Evolutionary conservation across 1,284 basidiomycete species (phyloP).

Genomic region (Cystobasidium slooffiae): DNA sequence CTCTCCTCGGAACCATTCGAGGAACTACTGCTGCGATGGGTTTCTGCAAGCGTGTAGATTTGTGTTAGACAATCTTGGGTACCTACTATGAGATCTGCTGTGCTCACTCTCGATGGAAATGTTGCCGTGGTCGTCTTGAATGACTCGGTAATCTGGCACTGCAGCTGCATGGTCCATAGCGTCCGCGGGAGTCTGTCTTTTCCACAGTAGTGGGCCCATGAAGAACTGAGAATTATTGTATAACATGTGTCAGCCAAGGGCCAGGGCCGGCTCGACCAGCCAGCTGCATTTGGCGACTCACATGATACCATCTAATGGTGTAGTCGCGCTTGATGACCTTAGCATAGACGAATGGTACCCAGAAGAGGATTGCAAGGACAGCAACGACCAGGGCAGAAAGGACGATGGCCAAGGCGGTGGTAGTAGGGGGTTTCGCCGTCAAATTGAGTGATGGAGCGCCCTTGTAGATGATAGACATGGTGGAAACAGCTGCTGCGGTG

Average conservation of each 20-base stretch:
- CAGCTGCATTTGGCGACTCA: neutral
- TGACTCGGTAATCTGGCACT: slow-evolving; percentile 59
- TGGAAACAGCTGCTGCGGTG: slow-evolving; percentile 50
- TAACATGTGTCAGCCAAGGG: neutral
- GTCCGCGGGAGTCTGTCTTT: slow-evolving; percentile 57
- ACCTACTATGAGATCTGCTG: neutral
- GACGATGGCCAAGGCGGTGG: slow-evolving; percentile 59
- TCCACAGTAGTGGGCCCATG: slow-evolving; percentile 61
- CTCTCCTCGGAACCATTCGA: slow-evolving; percentile 28
- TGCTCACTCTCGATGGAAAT: neutral
- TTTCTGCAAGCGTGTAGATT: neutral
- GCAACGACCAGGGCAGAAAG: slow-evolving; percentile 58
- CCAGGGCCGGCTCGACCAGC: neutral
- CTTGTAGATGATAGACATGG: slow-evolving; percentile 56
- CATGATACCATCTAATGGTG: slow-evolving; percentile 53
- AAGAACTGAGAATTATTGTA: slow-evolving; percentile 55
- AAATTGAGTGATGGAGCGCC: slow-evolving; percentile 60
- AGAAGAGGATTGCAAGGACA: slow-evolving; percentile 59
- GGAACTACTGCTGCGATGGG: slow-evolving; percentile 1
- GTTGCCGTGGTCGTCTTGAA: slow-evolving; percentile 18
- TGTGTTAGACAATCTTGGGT: neutral
- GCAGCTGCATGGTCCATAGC: slow-evolving; percentile 44
- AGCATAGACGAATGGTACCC: slow-evolving; percentile 61
- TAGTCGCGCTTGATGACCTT: slow-evolving; percentile 62
- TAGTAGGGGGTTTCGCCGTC: slow-evolving; percentile 55